Evolutionary conservation across 768 basidiomycete species (phyloP).

Genomic region (Boletus edulis): DNA sequence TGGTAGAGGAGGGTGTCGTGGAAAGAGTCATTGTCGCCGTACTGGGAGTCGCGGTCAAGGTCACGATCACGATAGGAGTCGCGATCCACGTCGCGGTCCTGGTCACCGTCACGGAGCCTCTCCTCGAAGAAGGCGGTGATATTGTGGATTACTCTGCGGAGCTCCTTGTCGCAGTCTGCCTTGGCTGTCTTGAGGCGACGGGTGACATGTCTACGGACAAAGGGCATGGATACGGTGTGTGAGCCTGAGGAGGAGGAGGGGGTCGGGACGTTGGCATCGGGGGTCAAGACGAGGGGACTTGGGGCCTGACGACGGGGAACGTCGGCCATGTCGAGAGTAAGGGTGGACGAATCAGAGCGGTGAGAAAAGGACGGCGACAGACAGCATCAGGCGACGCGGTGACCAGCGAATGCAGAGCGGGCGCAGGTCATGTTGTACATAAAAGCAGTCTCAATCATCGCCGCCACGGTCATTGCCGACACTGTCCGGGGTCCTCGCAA

Average conservation of each 20-base stretch:
- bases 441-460: background rate
- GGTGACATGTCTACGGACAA: conserved; percentile 90
- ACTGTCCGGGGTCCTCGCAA: conserved; percentile 19
- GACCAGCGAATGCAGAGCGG: background rate
- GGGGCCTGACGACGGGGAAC: conserved; percentile 53
- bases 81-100: conserved; percentile 59
- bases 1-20: conserved; percentile 63
- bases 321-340: conserved; percentile 27
- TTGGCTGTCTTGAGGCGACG: conserved; percentile 92
- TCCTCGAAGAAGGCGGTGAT: conserved; percentile 96
- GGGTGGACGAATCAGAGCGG: background rate
- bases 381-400: conserved; percentile 8
- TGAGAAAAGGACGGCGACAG: background rate
- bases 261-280: conserved; percentile 41
- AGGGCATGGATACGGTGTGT: conserved; percentile 88
- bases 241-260: conserved; percentile 44
- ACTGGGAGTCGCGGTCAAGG: conserved; percentile 57
- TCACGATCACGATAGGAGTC: conserved; percentile 50
- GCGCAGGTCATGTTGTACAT: no score
- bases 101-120: conserved; percentile 74
- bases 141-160: conserved; percentile 88
- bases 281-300: conserved; percentile 78
- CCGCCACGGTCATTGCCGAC: conserved; percentile 6
- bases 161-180: conserved; percentile 94
- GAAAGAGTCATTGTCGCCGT: conserved; percentile 52